A percentile compares a stretch with the other conserved stretches of the same genome.
Conservation (phyloP, 1,284 basidiomycete species). For the Trametes versicolor region DNA sequence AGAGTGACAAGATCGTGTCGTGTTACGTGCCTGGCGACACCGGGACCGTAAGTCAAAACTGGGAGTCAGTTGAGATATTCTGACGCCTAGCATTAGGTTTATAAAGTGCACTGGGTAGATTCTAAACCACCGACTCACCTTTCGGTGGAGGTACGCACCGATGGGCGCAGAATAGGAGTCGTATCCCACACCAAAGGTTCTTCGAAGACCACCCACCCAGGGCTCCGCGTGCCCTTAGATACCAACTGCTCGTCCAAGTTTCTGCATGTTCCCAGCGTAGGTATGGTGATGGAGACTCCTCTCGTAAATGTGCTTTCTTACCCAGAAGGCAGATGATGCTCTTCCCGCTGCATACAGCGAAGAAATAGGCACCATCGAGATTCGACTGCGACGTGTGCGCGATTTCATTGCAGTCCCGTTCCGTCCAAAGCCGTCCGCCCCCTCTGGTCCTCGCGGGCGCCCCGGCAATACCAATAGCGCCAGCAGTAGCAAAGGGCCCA, state of each 20-base stretch:
- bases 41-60: conserved; percentile 31
- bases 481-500: background rate
- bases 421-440: background rate
- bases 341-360: conserved; percentile 31
- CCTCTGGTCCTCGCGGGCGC: conserved; percentile 2
- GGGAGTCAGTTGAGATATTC: no score
- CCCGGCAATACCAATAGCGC: conserved; percentile 14
- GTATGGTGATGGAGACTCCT: background rate
- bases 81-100: conserved; percentile 8
- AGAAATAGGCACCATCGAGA: conserved; percentile 31
- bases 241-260: conserved; percentile 22
- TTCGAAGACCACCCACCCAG: conserved; percentile 18
- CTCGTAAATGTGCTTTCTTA: background rate
- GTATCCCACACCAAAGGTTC: conserved; percentile 29
- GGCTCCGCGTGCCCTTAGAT: conserved; percentile 23
- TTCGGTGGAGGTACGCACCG: conserved; percentile 25
- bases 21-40: conserved; percentile 36
- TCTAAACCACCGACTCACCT: conserved; percentile 29
- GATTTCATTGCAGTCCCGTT: conserved; percentile 17
- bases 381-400: conserved; percentile 25
- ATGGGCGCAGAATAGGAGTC: conserved; percentile 28
- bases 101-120: conserved; percentile 30
- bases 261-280: conserved; percentile 13
- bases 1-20: conserved; percentile 31
- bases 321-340: conserved; percentile 16